Conservation (phyloP, 805 yeast species). For the Barnettozyma siamensis region DNA sequence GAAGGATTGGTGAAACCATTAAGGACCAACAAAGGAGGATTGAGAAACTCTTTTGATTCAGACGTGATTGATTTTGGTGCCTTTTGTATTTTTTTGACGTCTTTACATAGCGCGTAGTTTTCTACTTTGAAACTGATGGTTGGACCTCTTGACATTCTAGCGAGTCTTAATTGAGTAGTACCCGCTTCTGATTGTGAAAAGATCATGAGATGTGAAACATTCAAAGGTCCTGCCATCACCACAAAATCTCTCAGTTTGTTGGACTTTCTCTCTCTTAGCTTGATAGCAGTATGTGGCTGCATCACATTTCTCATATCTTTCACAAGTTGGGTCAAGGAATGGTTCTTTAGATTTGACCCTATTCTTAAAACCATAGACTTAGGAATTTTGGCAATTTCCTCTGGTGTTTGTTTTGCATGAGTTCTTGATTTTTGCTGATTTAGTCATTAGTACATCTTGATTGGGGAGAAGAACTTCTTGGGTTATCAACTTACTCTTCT, state of each 20-base stretch:
- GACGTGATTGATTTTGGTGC: constrained; percentile 74
- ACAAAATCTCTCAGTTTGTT: constrained; percentile 87
- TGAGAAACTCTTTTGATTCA: constrained; percentile 52
- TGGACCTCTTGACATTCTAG: constrained; percentile 92
- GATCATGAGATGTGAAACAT: constrained; percentile 81
- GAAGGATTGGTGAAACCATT: constrained; percentile 78
- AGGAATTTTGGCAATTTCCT: constrained; percentile 70
- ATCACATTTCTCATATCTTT: constrained; percentile 81
- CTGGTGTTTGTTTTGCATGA: constrained; percentile 60
- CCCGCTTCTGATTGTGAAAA: constrained; percentile 84
- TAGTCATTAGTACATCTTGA: constrained; percentile 10
- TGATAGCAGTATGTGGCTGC: constrained; percentile 96
- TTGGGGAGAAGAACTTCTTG: no score
- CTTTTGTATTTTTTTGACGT: constrained; percentile 61
- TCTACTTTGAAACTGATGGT: constrained; percentile 76
- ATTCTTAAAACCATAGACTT: constrained; percentile 90
- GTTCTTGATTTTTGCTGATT: constrained; percentile 73
- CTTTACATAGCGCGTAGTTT: constrained; percentile 76
- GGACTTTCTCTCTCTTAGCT: constrained; percentile 76
- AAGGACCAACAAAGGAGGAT: constrained; percentile 88
- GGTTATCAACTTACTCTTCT: constrained; percentile 40
- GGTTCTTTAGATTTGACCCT: constrained; percentile 72
- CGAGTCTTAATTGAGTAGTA: constrained; percentile 73
- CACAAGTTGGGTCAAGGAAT: constrained; percentile 78
- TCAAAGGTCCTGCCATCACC: constrained; percentile 98